phyloP scores from a whole-genome alignment of 2,329 filamentous ascomycete species.

The Pseudogymnoascus sp. region DNA sequence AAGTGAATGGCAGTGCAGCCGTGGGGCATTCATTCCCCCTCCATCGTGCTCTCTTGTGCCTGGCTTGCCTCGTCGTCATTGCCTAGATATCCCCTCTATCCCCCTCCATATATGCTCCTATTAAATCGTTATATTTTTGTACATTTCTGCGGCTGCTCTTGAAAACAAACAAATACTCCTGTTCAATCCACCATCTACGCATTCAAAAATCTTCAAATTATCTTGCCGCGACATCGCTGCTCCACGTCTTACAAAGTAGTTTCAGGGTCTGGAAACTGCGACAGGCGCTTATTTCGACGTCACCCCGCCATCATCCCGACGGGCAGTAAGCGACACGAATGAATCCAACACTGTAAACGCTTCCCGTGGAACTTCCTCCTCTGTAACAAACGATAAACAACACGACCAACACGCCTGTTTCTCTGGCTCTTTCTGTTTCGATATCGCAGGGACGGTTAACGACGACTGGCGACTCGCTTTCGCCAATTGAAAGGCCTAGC shows the following conservation, averaged over 20 bases:
- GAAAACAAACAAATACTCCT: neutral
- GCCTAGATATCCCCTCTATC: neutral
- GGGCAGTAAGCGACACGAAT: conserved; percentile 5
- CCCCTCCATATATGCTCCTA: neutral
- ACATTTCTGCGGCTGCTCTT: neutral
- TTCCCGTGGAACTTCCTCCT: neutral
- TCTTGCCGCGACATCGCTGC: neutral
- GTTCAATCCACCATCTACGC: too few relatives aligned
- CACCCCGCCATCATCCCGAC: neutral
- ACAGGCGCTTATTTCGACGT: conserved; percentile 8
- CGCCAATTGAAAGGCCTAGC: neutral
- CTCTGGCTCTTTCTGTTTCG: neutral
- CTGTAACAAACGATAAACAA: neutral
- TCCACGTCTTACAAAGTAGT: neutral
- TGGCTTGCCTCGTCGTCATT: conserved; percentile 6
- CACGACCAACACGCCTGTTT: neutral
- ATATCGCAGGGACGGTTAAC: neutral
- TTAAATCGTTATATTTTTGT: neutral
- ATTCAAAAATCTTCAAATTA: neutral
- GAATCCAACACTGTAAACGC: neutral
- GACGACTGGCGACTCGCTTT: neutral
- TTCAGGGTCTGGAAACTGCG: conserved; percentile 3
- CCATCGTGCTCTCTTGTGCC: conserved; percentile 1
- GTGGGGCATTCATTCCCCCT: conserved; percentile 6
- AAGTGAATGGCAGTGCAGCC: neutral